Conservation (phyloP, 345 rosid genomes). For the Aethionema arabicum region DNA sequence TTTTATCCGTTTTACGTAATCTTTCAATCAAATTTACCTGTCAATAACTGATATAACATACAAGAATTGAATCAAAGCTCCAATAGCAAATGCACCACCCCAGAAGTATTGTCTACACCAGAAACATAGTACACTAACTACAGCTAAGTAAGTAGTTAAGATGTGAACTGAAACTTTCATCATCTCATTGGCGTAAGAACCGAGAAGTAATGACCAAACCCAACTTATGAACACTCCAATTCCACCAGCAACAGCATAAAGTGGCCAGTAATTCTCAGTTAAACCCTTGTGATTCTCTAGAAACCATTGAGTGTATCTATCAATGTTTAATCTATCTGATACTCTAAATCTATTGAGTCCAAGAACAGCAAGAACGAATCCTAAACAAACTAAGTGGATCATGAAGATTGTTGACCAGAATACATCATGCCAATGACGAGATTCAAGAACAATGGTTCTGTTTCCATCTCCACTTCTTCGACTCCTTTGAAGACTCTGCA, state of each 20-base stretch:
- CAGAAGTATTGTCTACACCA: conserved; percentile 78
- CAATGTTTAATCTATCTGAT: conserved; percentile 76
- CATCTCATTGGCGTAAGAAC: conserved; percentile 75
- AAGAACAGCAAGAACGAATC: conserved; percentile 55
- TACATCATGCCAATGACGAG: conserved; percentile 84
- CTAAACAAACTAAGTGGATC: conserved; percentile 65
- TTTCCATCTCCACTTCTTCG: conserved; percentile 49
- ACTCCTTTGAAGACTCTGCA: conserved; percentile 67
- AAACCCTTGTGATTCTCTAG: conserved; percentile 47
- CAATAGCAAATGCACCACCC: conserved; percentile 79
- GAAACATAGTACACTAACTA: conserved; percentile 85
- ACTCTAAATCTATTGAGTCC: conserved; percentile 72
- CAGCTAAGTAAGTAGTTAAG: conserved; percentile 87
- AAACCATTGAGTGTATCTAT: conserved; percentile 49
- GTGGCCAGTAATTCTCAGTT: conserved; percentile 92
- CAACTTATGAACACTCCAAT: conserved; percentile 69
- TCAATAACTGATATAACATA: conserved; percentile 93
- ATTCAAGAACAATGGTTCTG: conserved; percentile 45
- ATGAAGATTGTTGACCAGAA: conserved; percentile 83
- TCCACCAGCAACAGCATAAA: conserved; percentile 79
- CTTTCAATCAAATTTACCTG: conserved; percentile 48
- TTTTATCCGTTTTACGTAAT: neutral
- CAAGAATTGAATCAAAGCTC: conserved; percentile 86
- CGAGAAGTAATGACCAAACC: conserved; percentile 76
- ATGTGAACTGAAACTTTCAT: conserved; percentile 89